A percentile compares a stretch with the other conserved stretches of the same genome.
Evolutionary conservation across 2,329 filamentous ascomycete genomes (phyloP).

Genomic region (Fonsecaea erecta): DNA sequence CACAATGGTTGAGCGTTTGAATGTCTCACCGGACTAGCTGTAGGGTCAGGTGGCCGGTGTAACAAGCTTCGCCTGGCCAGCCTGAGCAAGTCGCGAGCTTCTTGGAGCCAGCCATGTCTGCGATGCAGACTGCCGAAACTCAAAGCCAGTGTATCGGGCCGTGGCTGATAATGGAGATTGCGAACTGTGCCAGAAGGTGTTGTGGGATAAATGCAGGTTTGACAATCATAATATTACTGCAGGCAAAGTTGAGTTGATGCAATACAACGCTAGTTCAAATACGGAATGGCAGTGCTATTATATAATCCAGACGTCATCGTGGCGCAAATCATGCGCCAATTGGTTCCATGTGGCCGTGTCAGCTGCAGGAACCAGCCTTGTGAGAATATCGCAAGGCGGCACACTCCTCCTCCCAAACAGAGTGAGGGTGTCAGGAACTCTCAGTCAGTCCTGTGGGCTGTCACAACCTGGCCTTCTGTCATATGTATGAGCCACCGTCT

Average conservation of each 20-base stretch:
- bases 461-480: conserved; percentile 23
- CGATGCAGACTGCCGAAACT: background rate
- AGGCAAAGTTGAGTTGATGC: background rate
- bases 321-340: conserved; percentile 4
- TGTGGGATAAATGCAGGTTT: background rate
- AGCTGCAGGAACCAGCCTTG: conserved; percentile 21
- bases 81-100: background rate
- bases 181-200: background rate
- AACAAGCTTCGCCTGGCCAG: background rate
- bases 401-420: background rate
- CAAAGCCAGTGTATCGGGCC: background rate
- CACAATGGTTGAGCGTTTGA: background rate
- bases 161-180: too few species aligned
- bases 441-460: background rate
- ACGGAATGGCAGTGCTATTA: background rate
- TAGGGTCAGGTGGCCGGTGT: conserved; percentile 22
- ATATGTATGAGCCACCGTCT: conserved; percentile 6
- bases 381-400: background rate
- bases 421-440: background rate
- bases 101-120: background rate
- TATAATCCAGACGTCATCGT: background rate
- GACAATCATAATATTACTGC: background rate
- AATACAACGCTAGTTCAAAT: background rate
- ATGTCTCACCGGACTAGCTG: conserved; percentile 15
- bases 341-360: background rate